A percentile compares a stretch with the other conserved stretches of the same genome.
phyloP scores from a whole-genome alignment of 2,329 filamentous ascomycete species.

The Fusarium tupiense region DNA sequence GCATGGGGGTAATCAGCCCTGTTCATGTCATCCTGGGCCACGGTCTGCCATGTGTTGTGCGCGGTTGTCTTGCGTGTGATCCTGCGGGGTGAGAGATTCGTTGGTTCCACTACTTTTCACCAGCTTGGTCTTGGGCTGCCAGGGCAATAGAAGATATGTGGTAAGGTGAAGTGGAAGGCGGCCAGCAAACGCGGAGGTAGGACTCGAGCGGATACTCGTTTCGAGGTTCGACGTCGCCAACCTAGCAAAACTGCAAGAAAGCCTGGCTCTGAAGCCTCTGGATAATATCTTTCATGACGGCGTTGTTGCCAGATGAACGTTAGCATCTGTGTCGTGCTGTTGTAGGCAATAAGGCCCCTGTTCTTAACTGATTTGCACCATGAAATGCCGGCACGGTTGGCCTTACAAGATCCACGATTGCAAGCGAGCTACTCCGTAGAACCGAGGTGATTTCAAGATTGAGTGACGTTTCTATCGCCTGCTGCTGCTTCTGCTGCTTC shows the following conservation, averaged over 20 bases:
- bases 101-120: slow-evolving; percentile 31
- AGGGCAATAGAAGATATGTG: slow-evolving; percentile 24
- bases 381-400: slow-evolving; percentile 9
- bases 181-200: slow-evolving; percentile 24
- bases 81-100: slow-evolving; percentile 31
- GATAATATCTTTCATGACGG: slow-evolving; percentile 14
- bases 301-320: slow-evolving; percentile 27
- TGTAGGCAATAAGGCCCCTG: slow-evolving; percentile 14
- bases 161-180: slow-evolving; percentile 4
- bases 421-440: slow-evolving; percentile 13
- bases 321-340: slow-evolving; percentile 8
- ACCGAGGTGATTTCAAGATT: slow-evolving; percentile 24
- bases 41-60: slow-evolving; percentile 26
- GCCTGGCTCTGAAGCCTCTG: neutral
- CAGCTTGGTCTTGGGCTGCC: slow-evolving; percentile 4
- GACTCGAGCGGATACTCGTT: slow-evolving; percentile 9
- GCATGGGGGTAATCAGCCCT: slow-evolving; percentile 24
- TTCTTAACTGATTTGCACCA: slow-evolving; percentile 27
- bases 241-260: slow-evolving; percentile 7
- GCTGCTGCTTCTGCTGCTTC: neutral
- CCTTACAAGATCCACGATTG: slow-evolving; percentile 24
- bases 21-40: slow-evolving; percentile 16
- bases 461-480: neutral
- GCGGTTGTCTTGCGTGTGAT: slow-evolving; percentile 27
- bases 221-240: slow-evolving; percentile 25